These are phyloP conservation scores for Boletus rex-veris DNA, from an alignment of 768 basidiomycete genomes.

Conservation along the genomic window DNA sequence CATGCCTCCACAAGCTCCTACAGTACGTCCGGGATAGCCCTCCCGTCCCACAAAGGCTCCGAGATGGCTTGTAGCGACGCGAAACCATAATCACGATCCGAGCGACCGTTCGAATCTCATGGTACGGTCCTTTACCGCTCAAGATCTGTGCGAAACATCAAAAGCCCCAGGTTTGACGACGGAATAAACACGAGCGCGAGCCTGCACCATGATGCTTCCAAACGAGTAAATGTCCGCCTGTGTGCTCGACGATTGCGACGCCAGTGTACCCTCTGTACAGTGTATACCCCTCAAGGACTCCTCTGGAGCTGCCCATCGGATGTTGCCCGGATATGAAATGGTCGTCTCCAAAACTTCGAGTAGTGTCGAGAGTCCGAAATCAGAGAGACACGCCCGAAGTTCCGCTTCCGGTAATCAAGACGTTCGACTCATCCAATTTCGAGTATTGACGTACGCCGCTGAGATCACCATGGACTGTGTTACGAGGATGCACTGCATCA, in stretches of 20 bases:
- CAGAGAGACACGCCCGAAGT: conserved; percentile 22
- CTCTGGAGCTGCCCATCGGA: conserved; percentile 31
- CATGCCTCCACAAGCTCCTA: conserved; percentile 25
- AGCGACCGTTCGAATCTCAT: conserved; percentile 14
- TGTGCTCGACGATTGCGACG: conserved; percentile 6
- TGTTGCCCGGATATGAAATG: conserved; percentile 19
- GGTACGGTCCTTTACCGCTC: conserved; percentile 26
- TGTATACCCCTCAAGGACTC: conserved; percentile 8
- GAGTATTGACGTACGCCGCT: conserved; percentile 29
- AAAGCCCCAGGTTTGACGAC: neutral
- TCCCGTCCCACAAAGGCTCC: conserved; percentile 22
- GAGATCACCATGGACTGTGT: conserved; percentile 38
- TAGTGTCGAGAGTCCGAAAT: conserved; percentile 31
- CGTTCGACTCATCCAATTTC: conserved; percentile 20
- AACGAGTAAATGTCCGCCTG: conserved; percentile 29
- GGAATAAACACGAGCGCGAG: neutral
- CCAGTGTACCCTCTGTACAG: neutral
- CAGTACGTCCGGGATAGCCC: conserved; percentile 16
- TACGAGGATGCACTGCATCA: conserved; percentile 20
- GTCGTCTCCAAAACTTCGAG: conserved; percentile 5
- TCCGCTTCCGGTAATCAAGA: conserved; percentile 13
- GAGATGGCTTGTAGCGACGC: conserved; percentile 1
- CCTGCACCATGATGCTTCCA: conserved; percentile 29
- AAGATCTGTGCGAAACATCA: conserved; percentile 13
- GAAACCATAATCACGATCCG: conserved; percentile 26